These are phyloP conservation scores for Saturnispora gosingensis DNA, from an alignment of 805 yeast genomes.

Conservation along the genomic window DNA sequence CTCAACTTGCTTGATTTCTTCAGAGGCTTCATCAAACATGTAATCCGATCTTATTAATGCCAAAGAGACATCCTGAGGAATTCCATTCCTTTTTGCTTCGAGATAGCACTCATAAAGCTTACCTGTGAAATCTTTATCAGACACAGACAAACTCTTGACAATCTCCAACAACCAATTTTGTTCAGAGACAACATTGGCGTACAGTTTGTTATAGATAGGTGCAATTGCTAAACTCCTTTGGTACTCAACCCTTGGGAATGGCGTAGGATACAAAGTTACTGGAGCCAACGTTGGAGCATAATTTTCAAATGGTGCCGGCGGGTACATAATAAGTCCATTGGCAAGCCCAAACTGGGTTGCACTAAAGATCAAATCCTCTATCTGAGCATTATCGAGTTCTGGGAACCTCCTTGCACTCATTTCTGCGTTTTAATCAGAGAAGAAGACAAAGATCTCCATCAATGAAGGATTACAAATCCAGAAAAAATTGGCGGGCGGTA, in stretches of 20 bases:
- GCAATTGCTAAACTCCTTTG: conserved; percentile 61
- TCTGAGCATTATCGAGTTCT: conserved; percentile 3
- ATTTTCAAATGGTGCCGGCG: conserved; percentile 38
- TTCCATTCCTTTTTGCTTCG: conserved; percentile 38
- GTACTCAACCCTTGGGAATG: conserved; percentile 64
- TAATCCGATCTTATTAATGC: conserved; percentile 91
- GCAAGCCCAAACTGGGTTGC: conserved; percentile 68
- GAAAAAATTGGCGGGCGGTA: not conserved
- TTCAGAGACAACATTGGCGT: conserved; percentile 54
- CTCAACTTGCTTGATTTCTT: conserved; percentile 81
- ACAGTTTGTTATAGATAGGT: conserved; percentile 58
- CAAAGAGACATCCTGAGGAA: conserved; percentile 57
- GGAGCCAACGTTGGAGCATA: conserved; percentile 64
- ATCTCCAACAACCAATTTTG: conserved; percentile 54
- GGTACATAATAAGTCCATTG: conserved; percentile 78
- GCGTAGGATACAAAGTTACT: conserved; percentile 84
- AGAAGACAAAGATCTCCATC: conserved; percentile 4
- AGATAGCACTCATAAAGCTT: conserved; percentile 55
- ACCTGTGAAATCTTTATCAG: conserved; percentile 76
- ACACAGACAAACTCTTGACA: conserved; percentile 43
- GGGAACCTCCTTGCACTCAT: conserved; percentile 14
- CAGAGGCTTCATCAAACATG: conserved; percentile 48
- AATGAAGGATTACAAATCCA: not conserved
- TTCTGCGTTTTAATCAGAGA: not conserved
- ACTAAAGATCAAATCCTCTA: conserved; percentile 16